Evolutionary conservation across 108 stramenopile genomes (phyloP).

Genomic region (Nitzschia inconspicua): DNA sequence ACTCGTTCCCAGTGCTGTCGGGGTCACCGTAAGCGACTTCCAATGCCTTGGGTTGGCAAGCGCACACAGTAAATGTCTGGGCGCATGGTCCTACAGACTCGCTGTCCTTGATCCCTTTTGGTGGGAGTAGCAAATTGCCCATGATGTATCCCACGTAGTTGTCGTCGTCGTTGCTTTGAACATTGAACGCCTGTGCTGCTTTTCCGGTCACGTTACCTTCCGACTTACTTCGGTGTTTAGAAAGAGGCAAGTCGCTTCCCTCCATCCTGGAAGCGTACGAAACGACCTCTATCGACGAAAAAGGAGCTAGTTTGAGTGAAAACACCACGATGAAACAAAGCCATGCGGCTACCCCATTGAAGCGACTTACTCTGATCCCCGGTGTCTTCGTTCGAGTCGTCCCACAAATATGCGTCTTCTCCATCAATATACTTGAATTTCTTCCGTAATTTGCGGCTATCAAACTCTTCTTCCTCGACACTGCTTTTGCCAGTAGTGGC

Average conservation of each 20-base stretch:
- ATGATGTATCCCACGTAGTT: slow-evolving; percentile 84
- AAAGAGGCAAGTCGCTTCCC: slow-evolving; percentile 54
- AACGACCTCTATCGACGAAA: slow-evolving; percentile 50
- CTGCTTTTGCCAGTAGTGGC: not conserved
- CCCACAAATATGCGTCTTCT: slow-evolving; percentile 69
- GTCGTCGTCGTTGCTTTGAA: slow-evolving; percentile 48
- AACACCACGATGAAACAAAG: slow-evolving; percentile 2
- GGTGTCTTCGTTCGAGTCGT: slow-evolving; percentile 47
- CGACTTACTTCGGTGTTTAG: slow-evolving; percentile 38
- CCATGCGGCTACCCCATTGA: not conserved
- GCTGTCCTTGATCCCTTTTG: slow-evolving; percentile 85
- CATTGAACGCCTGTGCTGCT: slow-evolving; percentile 87
- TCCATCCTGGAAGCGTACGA: slow-evolving; percentile 48
- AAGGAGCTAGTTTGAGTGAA: not conserved
- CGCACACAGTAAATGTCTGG: slow-evolving; percentile 86
- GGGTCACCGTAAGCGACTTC: slow-evolving; percentile 87
- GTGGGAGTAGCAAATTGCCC: slow-evolving; percentile 82
- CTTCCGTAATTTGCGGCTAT: slow-evolving; percentile 48
- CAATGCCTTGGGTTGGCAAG: slow-evolving; percentile 67
- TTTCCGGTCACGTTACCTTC: slow-evolving; percentile 73
- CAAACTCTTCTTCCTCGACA: slow-evolving; percentile 45
- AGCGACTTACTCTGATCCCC: slow-evolving; percentile 48
- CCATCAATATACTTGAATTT: slow-evolving; percentile 57
- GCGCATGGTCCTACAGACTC: slow-evolving; percentile 85
- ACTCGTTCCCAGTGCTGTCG: slow-evolving; percentile 54